Percentiles rank a stretch among this genome's conserved stretches.
phyloP scores from a whole-genome alignment of 768 basidiomycete genomes.

The Coprinopsis marcescibilis region DNA sequence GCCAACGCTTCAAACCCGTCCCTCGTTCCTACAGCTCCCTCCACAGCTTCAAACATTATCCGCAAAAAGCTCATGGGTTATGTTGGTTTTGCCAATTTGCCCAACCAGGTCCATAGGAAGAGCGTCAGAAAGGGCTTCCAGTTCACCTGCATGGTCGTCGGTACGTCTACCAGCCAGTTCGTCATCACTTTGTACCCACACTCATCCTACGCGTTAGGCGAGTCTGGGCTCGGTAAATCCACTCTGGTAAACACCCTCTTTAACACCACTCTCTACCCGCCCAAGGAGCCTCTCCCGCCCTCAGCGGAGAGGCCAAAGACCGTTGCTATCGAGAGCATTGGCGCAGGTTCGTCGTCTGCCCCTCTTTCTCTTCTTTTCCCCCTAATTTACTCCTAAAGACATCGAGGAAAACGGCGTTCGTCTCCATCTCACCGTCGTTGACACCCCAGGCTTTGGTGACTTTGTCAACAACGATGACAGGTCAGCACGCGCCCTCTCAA shows the following conservation, averaged over 20 bases:
- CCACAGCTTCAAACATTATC: slow-evolving; percentile 42
- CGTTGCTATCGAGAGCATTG: slow-evolving; percentile 97
- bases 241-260: slow-evolving; percentile 98
- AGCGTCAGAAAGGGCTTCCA: slow-evolving; percentile 98
- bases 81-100: slow-evolving; percentile 95
- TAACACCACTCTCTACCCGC: slow-evolving; percentile 91
- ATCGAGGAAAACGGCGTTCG: slow-evolving; percentile 99
- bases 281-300: slow-evolving; percentile 79
- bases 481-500: slow-evolving; percentile 34
- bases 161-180: slow-evolving; percentile 49
- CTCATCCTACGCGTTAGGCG: slow-evolving; percentile 49
- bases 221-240: slow-evolving; percentile 98
- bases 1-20: slow-evolving; percentile 64
- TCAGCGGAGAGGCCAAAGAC: slow-evolving; percentile 86
- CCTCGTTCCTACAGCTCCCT: slow-evolving; percentile 33
- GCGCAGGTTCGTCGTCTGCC: slow-evolving; percentile 79
- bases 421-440: slow-evolving; percentile 96
- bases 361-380: slow-evolving; percentile 21
- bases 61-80: slow-evolving; percentile 95
- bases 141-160: slow-evolving; percentile 98
- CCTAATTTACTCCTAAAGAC: slow-evolving; percentile 46
- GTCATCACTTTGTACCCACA: slow-evolving; percentile 11
- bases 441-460: slow-evolving; percentile 98
- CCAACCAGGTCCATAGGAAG: slow-evolving; percentile 99
- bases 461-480: slow-evolving; percentile 99